phyloP scores from a whole-genome alignment of 179 eudicot genomes.

The Silene coronaria region DNA sequence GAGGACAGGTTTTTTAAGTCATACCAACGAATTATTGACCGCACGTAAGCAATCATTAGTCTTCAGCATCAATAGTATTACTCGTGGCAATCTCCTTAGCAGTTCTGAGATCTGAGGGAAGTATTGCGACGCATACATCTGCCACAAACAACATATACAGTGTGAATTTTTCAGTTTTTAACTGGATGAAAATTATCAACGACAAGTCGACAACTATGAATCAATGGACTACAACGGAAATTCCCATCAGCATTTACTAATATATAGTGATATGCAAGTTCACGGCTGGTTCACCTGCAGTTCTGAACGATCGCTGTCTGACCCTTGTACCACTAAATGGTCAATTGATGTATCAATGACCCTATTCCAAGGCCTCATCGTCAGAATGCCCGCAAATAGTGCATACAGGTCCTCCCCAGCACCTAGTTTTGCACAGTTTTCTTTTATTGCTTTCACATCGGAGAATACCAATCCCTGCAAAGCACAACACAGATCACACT shows the following conservation, averaged over 20 bases:
- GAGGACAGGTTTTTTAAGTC: conserved; percentile 14
- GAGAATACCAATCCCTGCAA: conserved; percentile 80
- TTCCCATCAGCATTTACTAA: not conserved
- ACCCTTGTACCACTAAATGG: conserved; percentile 79
- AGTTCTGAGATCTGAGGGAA: conserved; percentile 91
- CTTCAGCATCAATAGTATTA: conserved; percentile 84
- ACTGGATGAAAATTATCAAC: conserved; percentile 1
- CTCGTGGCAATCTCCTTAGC: conserved; percentile 84
- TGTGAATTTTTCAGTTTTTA: not conserved
- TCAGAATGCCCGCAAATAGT: conserved; percentile 84
- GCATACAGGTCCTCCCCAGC: conserved; percentile 95
- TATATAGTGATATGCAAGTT: not conserved
- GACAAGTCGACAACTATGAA: not conserved
- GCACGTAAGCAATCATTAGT: conserved; percentile 94
- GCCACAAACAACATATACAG: conserved; percentile 26
- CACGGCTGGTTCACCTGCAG: conserved; percentile 52
- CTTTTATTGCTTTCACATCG: conserved; percentile 78
- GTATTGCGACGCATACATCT: conserved; percentile 96
- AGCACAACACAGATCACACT: conserved; percentile 9
- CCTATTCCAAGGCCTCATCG: conserved; percentile 94
- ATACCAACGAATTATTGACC: conserved; percentile 81
- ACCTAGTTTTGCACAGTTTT: conserved; percentile 71
- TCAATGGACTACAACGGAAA: not conserved
- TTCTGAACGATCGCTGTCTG: conserved; percentile 65
- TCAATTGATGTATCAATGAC: conserved; percentile 84